Conservation (phyloP, 2,329 filamentous ascomycete species). For the Cladosporium sp. region DNA sequence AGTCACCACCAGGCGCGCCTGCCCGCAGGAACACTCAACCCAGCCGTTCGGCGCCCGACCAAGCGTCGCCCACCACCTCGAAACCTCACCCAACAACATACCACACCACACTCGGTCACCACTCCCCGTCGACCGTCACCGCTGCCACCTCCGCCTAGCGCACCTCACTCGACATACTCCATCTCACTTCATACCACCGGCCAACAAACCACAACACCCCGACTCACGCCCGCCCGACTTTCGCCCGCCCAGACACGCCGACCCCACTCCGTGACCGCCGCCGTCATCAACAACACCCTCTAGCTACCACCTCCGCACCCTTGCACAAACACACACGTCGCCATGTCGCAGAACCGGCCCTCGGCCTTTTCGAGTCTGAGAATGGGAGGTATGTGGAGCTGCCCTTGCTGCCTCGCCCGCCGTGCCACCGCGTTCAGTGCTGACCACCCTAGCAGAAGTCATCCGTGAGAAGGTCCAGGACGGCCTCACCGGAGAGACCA, state of each 20-base stretch:
- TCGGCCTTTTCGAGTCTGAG: constrained; percentile 84
- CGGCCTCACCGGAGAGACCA: constrained; percentile 92
- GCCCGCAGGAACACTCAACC: constrained; percentile 11
- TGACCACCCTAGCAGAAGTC: constrained; percentile 67
- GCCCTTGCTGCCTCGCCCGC: constrained; percentile 23
- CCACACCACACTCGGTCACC: constrained; percentile 1
- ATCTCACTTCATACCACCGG: no score
- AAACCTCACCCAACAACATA: neutral
- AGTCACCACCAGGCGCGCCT: constrained; percentile 8
- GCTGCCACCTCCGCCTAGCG: neutral
- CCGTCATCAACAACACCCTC: neutral
- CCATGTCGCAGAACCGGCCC: constrained; percentile 88
- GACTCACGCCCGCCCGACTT: constrained; percentile 10
- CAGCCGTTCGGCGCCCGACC: constrained; percentile 17
- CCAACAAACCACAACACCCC: neutral
- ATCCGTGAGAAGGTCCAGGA: constrained; percentile 99
- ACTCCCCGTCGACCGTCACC: neutral
- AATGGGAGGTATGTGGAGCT: constrained; percentile 83
- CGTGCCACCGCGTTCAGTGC: constrained; percentile 25
- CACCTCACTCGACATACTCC: no score
- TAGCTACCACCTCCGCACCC: neutral
- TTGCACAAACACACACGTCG: constrained; percentile 8
- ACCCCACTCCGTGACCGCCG: constrained; percentile 8
- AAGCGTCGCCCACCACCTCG: neutral
- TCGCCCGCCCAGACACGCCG: constrained; percentile 4